Evolutionary conservation across 768 basidiomycete species (phyloP).

Genomic region (Hygrophoropsis aurantiaca): DNA sequence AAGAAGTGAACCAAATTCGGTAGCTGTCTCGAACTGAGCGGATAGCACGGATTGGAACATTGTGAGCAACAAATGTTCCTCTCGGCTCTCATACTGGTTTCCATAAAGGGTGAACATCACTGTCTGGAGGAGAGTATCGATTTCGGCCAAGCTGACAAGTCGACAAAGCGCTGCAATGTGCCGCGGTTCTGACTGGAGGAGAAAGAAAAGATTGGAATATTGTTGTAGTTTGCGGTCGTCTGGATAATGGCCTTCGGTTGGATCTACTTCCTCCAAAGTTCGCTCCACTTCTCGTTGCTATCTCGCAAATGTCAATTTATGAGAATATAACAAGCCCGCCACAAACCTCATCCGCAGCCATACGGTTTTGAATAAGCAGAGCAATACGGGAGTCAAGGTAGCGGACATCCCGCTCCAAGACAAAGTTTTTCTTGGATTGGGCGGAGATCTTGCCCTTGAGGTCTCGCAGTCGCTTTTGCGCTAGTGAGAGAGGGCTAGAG

Average conservation of each 20-base stretch:
- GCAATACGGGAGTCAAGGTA: slow-evolving; percentile 98
- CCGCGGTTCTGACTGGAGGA: slow-evolving; percentile 95
- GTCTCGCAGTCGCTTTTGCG: slow-evolving; percentile 95
- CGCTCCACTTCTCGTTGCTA: slow-evolving; percentile 95
- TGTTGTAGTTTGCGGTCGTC: slow-evolving; percentile 94
- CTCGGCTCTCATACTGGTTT: slow-evolving; percentile 97
- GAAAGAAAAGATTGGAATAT: slow-evolving; percentile 98
- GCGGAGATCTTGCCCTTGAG: slow-evolving; percentile 96
- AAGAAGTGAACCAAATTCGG: slow-evolving; percentile 97
- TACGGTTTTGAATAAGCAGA: slow-evolving; percentile 95
- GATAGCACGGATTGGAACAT: slow-evolving; percentile 99
- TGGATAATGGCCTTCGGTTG: slow-evolving; percentile 87
- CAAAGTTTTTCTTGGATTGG: slow-evolving; percentile 99
- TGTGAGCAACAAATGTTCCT: slow-evolving; percentile 96
- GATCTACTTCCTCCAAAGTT: slow-evolving; percentile 94
- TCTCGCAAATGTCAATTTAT: slow-evolving; percentile 9
- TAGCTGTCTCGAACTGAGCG: slow-evolving; percentile 98
- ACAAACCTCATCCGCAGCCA: slow-evolving; percentile 91
- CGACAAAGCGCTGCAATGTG: slow-evolving; percentile 96
- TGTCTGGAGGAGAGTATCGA: slow-evolving; percentile 97
- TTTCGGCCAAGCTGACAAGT: slow-evolving; percentile 93
- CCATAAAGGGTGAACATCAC: slow-evolving; percentile 99
- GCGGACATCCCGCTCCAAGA: slow-evolving; percentile 96
- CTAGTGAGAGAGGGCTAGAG: slow-evolving; percentile 39
- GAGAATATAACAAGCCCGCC: not conserved